phyloP scores from a whole-genome alignment of 345 rosid genomes.

The Boechera stricta region DNA sequence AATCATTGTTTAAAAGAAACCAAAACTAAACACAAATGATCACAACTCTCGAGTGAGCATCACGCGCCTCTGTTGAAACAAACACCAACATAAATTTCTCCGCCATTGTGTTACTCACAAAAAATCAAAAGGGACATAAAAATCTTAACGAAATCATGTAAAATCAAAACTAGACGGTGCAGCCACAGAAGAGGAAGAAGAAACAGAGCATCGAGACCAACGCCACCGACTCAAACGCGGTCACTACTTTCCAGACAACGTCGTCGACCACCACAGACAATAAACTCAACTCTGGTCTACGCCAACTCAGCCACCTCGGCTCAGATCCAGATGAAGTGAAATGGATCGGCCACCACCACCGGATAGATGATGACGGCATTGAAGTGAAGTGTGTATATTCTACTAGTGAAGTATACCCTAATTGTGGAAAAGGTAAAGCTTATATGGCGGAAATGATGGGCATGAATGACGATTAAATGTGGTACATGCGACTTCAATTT shows the following conservation, averaged over 20 bases:
- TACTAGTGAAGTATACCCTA: slow-evolving; percentile 7
- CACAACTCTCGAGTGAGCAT: slow-evolving; percentile 1
- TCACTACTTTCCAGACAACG: slow-evolving; percentile 69
- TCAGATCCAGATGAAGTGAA: slow-evolving; percentile 28
- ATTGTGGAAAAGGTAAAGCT: slow-evolving; percentile 11
- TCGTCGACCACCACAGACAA: slow-evolving; percentile 66
- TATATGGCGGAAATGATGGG: slow-evolving; percentile 37
- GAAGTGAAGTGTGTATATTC: slow-evolving; percentile 1
- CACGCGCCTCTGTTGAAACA: slow-evolving; percentile 20
- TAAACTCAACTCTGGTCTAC: slow-evolving; percentile 50
- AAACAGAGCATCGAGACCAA: slow-evolving; percentile 86
- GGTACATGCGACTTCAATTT: not conserved
- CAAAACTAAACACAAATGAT: slow-evolving; percentile 22
- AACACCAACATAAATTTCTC: slow-evolving; percentile 24
- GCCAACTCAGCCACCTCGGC: slow-evolving; percentile 35
- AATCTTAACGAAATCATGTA: not conserved
- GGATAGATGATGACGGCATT: slow-evolving; percentile 50
- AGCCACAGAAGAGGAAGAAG: slow-evolving; percentile 90
- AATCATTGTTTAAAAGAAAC: not conserved
- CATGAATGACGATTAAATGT: not conserved
- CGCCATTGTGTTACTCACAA: slow-evolving; percentile 20
- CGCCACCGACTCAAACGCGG: slow-evolving; percentile 85
- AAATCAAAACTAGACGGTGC: slow-evolving; percentile 56
- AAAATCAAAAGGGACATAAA: too few relatives aligned
- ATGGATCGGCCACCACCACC: slow-evolving; percentile 43